Base-by-base conservation (phyloP, 1,139 yeast genomes). In the Pichiaceae sp. region DNA sequence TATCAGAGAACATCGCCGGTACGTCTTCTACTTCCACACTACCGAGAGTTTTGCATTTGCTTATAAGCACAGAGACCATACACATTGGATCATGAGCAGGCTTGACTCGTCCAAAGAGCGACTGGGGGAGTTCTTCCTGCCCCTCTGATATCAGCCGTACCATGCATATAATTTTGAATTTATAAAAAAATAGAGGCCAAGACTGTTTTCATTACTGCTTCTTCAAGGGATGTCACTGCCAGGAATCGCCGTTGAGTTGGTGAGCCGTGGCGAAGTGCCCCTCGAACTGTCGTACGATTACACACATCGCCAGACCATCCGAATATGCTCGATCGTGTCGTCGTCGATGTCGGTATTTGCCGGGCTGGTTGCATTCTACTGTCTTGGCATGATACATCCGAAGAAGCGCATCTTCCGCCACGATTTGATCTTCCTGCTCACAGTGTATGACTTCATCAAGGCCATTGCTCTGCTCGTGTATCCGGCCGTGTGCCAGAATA, bases 371-470 rank as follows among this genome's bases (percentile, higher is more conserved):
- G 76, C 79, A 4, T 59, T 80, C 41, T 77, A 76, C 52, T 58
- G 68, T 46, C 65, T 75, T 45, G 59, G 67, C 7, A 75, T 78
- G 40, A 78, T 80, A 29, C 86, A 79, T 51, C 81, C 77, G 2
- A 60, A 72, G 43, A 62, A 77, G 40, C 53, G 71, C 31, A 76
- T 78, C 29, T 83, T 81, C 53, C 66, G 95, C 31, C 94, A 85
- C 56, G 78, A 75, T 43, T 66, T 87, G 42, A 78, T 87, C 49
- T 62, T 77, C 38, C 72, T 82, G 40, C 63, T 87, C 38, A 63
- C 85, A 18, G 58, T 72, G 20, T 84, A 75, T 53, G 96, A 87
- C 59, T 72, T 83, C 42, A 58, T 84, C 35, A 86, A 87, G 58
- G 91, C 93, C 1, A 49, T 77, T 14, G 69, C 81, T 23, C 67